These are phyloP conservation scores for Aureoboletus auriporus DNA, from an alignment of 768 basidiomycete species.

Conservation along the genomic window DNA sequence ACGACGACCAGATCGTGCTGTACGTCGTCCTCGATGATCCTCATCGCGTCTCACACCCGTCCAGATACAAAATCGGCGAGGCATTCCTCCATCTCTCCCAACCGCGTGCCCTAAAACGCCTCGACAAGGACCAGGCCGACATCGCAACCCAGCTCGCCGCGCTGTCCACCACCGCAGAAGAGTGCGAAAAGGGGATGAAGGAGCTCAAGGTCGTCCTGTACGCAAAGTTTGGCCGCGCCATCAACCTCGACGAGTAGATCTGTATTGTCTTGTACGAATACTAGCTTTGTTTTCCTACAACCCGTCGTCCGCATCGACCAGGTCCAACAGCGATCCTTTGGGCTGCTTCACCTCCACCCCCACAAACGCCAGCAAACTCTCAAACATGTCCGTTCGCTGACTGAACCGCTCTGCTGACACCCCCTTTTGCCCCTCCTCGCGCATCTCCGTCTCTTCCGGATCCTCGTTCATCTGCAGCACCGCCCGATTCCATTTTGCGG, in stretches of 20 bases:
- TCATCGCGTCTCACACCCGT: background rate
- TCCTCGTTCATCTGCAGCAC: slow-evolving; percentile 28
- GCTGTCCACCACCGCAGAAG: slow-evolving; percentile 49
- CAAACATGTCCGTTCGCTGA: slow-evolving; percentile 69
- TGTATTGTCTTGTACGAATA: background rate
- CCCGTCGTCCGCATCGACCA: slow-evolving; percentile 44
- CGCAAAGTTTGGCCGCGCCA: slow-evolving; percentile 89
- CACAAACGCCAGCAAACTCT: slow-evolving; percentile 60
- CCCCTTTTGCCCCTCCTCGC: slow-evolving; percentile 27
- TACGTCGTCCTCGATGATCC: slow-evolving; percentile 33
- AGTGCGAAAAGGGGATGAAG: slow-evolving; percentile 75
- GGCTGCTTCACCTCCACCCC: slow-evolving; percentile 66
- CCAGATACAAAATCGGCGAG: slow-evolving; percentile 87
- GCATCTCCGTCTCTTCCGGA: slow-evolving; percentile 18
- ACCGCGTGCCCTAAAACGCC: slow-evolving; percentile 60
- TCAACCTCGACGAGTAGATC: slow-evolving; percentile 79
- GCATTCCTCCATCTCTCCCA: slow-evolving; percentile 80
- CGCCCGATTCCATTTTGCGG: slow-evolving; percentile 18
- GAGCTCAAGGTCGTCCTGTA: slow-evolving; percentile 76
- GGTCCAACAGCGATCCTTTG: slow-evolving; percentile 53
- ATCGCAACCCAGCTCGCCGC: slow-evolving; percentile 53
- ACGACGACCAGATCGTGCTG: slow-evolving; percentile 80
- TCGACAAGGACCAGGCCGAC: slow-evolving; percentile 64
- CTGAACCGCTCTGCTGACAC: slow-evolving; percentile 49
- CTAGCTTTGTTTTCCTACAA: slow-evolving; percentile 7